Evolutionary conservation across 2,329 filamentous ascomycete genomes (phyloP).

Genomic region (Corniculantispora saksenae): DNA sequence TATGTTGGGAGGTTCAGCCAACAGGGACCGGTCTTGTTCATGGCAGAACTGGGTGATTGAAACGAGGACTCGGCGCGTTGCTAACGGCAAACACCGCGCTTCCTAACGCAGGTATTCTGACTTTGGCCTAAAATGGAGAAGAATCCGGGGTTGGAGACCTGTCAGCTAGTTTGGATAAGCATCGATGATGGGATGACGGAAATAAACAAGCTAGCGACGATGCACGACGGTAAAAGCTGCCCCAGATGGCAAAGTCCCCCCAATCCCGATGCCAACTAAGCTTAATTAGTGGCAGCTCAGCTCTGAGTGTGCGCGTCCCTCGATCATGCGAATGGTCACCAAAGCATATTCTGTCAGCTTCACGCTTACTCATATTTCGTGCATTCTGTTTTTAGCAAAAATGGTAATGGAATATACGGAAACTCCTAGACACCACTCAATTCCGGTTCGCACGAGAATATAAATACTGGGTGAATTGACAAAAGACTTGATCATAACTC

Average conservation of each 20-base stretch:
- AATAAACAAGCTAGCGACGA: neutral
- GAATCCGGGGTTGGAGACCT: neutral
- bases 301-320: neutral
- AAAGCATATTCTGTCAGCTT: neutral
- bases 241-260: neutral
- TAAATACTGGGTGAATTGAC: neutral
- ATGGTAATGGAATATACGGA: neutral
- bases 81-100: too few species aligned
- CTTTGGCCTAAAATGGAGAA: neutral
- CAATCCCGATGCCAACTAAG: conserved; percentile 9
- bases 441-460: neutral
- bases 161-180: neutral
- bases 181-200: neutral
- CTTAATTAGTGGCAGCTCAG: conserved; percentile 2
- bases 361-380: conserved; percentile 5
- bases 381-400: neutral
- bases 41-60: too few species aligned
- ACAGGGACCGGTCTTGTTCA: too few species aligned
- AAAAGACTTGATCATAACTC: neutral
- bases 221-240: neutral
- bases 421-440: neutral
- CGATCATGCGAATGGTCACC: neutral
- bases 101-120: neutral
- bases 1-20: too few species aligned
- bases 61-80: too few species aligned